Conservation (phyloP, 2,329 filamentous ascomycete genomes). For the Fusarium sp. region DNA sequence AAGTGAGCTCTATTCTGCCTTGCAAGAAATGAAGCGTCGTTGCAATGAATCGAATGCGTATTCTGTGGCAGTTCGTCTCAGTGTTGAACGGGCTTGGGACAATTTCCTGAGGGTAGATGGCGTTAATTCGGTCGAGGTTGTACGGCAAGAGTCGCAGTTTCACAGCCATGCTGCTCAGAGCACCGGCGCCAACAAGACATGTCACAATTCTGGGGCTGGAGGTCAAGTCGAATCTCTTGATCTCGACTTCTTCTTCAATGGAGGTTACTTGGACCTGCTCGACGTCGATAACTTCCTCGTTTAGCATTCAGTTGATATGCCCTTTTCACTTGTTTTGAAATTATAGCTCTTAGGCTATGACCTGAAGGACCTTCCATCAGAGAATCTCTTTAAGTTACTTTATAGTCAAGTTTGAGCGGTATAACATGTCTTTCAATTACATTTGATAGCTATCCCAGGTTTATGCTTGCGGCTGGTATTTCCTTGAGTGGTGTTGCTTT, state of each 20-base stretch:
- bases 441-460: neutral
- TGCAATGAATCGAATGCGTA: slow-evolving; percentile 11
- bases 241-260: slow-evolving; percentile 24
- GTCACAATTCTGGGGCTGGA: neutral
- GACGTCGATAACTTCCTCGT: slow-evolving; percentile 18
- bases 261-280: slow-evolving; percentile 17
- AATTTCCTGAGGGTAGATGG: neutral
- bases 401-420: neutral
- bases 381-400: neutral
- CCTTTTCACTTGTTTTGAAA: neutral
- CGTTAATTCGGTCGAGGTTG: neutral
- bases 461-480: neutral
- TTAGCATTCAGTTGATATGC: neutral
- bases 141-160: neutral
- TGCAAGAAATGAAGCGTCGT: slow-evolving; percentile 13
- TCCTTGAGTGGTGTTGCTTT: neutral
- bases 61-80: slow-evolving; percentile 16
- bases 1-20: neutral
- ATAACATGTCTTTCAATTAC: neutral
- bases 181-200: neutral
- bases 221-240: slow-evolving; percentile 11
- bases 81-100: slow-evolving; percentile 23
- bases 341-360: neutral
- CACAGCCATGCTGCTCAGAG: neutral
- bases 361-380: neutral